Conservation (phyloP, 2,329 filamentous ascomycete species). For the Aureobasidium sp. region DNA sequence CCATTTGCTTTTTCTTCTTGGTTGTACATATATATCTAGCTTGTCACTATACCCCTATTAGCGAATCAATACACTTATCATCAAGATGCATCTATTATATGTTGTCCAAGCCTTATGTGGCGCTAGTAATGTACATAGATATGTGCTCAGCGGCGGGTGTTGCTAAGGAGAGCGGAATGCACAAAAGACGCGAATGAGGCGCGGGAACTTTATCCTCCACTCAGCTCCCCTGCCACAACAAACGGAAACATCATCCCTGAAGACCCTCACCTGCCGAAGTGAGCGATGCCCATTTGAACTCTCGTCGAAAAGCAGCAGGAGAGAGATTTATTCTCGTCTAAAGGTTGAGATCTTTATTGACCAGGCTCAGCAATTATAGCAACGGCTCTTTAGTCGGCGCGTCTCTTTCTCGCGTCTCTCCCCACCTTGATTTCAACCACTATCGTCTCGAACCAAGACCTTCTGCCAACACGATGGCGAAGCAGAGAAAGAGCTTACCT, state of each 20-base stretch:
- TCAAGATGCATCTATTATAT: not conserved
- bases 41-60: slow-evolving; percentile 5
- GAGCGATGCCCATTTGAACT: not conserved
- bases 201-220: slow-evolving; percentile 12
- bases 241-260: slow-evolving; percentile 1
- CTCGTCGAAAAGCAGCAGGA: not conserved
- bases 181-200: slow-evolving; percentile 4
- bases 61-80: not conserved
- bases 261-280: not conserved
- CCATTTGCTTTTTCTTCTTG: not conserved
- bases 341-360: not conserved
- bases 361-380: not conserved
- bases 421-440: slow-evolving; percentile 20
- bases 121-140: not conserved
- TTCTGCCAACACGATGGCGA: slow-evolving; percentile 17
- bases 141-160: slow-evolving; percentile 7
- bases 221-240: slow-evolving; percentile 6
- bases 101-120: not conserved
- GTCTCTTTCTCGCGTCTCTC: slow-evolving; percentile 13
- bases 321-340: not conserved
- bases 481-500: slow-evolving; percentile 10
- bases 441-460: slow-evolving; percentile 17
- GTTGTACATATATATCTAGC: slow-evolving; percentile 11
- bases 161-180: slow-evolving; percentile 13
- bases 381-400: slow-evolving; percentile 10